These are phyloP conservation scores for Dothistroma septosporum DNA, from an alignment of 2,329 filamentous ascomycete species.

Conservation along the genomic window DNA sequence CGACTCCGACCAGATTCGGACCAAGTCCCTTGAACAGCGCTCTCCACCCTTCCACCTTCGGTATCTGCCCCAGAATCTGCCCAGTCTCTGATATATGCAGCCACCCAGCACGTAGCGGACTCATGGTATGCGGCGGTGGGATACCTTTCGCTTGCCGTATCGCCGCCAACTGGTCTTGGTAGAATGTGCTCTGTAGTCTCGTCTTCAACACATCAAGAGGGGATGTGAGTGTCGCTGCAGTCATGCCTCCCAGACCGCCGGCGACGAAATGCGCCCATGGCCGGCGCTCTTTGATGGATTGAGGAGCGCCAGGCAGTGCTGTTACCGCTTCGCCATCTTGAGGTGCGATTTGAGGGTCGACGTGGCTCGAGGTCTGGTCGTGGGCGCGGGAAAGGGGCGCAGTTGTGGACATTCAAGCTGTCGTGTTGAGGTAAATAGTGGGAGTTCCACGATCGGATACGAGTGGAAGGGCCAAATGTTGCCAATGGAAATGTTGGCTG, in stretches of 20 bases:
- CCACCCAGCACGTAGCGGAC: constrained; percentile 60
- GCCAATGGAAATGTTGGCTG: not conserved
- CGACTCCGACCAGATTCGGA: constrained; percentile 82
- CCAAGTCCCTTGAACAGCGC: constrained; percentile 91
- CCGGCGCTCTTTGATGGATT: constrained; percentile 46
- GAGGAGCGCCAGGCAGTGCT: constrained; percentile 7
- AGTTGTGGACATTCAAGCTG: constrained; percentile 1
- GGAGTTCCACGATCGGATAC: not conserved
- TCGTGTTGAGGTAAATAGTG: not conserved
- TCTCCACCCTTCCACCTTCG: constrained; percentile 74
- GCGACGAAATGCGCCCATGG: constrained; percentile 91
- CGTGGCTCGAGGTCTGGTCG: constrained; percentile 11
- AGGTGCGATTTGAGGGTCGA: constrained; percentile 5
- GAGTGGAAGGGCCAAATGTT: not conserved
- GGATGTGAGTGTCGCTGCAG: constrained; percentile 84
- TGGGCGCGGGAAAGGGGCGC: not conserved
- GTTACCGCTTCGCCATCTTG: constrained; percentile 18
- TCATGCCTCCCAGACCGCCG: constrained; percentile 86
- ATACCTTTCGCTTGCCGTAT: constrained; percentile 58
- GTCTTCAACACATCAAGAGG: constrained; percentile 94
- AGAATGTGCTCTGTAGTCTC: constrained; percentile 88
- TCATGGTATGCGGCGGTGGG: constrained; percentile 54
- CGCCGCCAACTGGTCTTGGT: constrained; percentile 74
- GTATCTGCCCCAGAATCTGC: constrained; percentile 77
- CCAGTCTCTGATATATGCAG: constrained; percentile 82